phyloP scores from a whole-genome alignment of 2,329 filamentous ascomycete genomes.

The Lachnellula willkommii region DNA sequence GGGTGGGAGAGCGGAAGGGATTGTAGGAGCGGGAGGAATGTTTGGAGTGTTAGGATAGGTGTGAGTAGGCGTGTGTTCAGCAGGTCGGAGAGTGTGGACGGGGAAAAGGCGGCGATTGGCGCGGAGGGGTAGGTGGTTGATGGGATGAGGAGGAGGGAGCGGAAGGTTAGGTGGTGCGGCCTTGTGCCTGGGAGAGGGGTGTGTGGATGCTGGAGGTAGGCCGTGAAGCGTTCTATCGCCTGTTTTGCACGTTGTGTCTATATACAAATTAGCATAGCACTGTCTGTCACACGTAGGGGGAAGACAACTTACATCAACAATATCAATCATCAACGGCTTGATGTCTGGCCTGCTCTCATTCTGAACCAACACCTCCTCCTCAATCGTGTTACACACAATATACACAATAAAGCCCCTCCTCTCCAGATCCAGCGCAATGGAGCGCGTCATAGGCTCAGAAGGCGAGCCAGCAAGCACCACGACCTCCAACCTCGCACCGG shows the following conservation, averaged over 20 bases:
- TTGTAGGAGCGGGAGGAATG: slow-evolving; percentile 76
- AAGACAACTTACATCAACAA: slow-evolving; percentile 60
- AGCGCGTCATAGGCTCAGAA: slow-evolving; percentile 75
- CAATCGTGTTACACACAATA: slow-evolving; percentile 75
- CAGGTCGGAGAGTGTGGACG: slow-evolving; percentile 79
- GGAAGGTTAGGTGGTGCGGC: slow-evolving; percentile 69
- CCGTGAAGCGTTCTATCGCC: slow-evolving; percentile 66
- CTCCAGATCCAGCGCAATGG: slow-evolving; percentile 80
- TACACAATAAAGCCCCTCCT: slow-evolving; percentile 90
- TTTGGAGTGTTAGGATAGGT: slow-evolving; percentile 81
- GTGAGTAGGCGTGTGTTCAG: slow-evolving; percentile 89
- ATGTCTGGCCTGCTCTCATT: slow-evolving; percentile 76
- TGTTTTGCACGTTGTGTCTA: slow-evolving; percentile 63
- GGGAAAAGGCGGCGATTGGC: slow-evolving; percentile 77
- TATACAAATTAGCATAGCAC: slow-evolving; percentile 14
- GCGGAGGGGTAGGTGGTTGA: slow-evolving; percentile 74
- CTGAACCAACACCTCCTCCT: slow-evolving; percentile 77
- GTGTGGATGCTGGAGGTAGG: slow-evolving; percentile 68
- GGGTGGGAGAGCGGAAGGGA: slow-evolving; percentile 41
- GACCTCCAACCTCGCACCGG: slow-evolving; percentile 83
- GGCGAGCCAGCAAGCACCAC: slow-evolving; percentile 84
- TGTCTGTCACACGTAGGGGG: not conserved
- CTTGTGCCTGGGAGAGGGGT: slow-evolving; percentile 70
- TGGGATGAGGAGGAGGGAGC: slow-evolving; percentile 78
- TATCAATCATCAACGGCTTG: slow-evolving; percentile 73